Evolutionary conservation across 306 rosid genomes (phyloP).

Genomic region (Cicer judaicum): DNA sequence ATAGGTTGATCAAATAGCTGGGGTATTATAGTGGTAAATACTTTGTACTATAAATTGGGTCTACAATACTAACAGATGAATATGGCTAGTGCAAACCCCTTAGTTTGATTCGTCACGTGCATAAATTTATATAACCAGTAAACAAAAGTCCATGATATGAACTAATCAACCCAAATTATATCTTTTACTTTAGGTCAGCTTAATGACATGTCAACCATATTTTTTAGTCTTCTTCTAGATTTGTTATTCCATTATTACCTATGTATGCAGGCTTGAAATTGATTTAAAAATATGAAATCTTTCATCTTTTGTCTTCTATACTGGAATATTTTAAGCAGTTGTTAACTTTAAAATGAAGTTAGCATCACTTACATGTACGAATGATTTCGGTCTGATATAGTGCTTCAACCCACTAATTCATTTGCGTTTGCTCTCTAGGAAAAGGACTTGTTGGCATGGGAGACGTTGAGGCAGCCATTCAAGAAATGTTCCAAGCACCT

Average conservation of each 20-base stretch:
- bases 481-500: conserved; percentile 98
- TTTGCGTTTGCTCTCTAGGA: conserved; percentile 50
- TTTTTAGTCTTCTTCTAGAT: conserved; percentile 1
- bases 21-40: too few relatives aligned
- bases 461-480: conserved; percentile 90
- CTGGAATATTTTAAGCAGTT: conserved; percentile 26
- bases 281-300: conserved; percentile 4
- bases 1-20: too few relatives aligned
- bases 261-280: conserved; percentile 28
- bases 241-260: conserved; percentile 27
- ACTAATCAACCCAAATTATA: background rate
- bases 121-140: background rate
- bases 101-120: background rate
- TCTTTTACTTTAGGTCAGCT: background rate
- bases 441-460: conserved; percentile 71
- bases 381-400: conserved; percentile 30
- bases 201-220: conserved; percentile 1
- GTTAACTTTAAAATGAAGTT: conserved; percentile 31
- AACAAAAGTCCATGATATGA: background rate
- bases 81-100: background rate
- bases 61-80: background rate
- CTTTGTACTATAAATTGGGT: background rate
- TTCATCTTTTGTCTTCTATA: conserved; percentile 23
- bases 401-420: conserved; percentile 39
- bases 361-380: conserved; percentile 15